A percentile compares a stretch with the other conserved stretches of the same genome.
Evolutionary conservation across 192 early-diverging fungal genomes (phyloP).

Genomic region (Funneliformis mosseae): DNA sequence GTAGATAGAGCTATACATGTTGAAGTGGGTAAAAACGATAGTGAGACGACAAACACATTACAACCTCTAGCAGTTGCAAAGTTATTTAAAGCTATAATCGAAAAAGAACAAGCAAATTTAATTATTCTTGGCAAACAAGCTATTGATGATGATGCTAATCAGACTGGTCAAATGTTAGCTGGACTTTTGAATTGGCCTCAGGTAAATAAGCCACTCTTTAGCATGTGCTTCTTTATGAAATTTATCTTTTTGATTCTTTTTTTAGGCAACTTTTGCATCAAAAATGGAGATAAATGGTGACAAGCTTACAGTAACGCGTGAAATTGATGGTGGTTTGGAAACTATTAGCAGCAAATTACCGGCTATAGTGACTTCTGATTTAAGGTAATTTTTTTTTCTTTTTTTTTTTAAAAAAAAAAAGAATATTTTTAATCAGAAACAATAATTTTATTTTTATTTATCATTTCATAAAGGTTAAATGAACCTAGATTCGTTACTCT

Average conservation of each 20-base stretch:
- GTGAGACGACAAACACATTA: conserved; percentile 44
- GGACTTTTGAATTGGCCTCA: conserved; percentile 93
- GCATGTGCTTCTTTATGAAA: not conserved
- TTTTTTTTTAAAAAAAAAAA: too few relatives aligned
- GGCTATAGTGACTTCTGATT: conserved; percentile 93
- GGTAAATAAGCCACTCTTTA: conserved; percentile 44
- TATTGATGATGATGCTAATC: conserved; percentile 97
- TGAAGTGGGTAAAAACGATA: conserved; percentile 70
- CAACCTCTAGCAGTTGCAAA: conserved; percentile 93
- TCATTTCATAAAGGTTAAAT: conserved; percentile 73
- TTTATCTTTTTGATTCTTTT: conserved; percentile 7
- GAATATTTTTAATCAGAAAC: not conserved
- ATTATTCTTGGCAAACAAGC: conserved; percentile 99
- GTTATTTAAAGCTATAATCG: conserved; percentile 83
- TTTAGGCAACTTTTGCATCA: conserved; percentile 92
- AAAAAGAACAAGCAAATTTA: conserved; percentile 89
- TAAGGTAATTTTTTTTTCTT: conserved; percentile 65
- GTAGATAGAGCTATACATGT: conserved; percentile 95
- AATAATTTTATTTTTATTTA: not conserved
- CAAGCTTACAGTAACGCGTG: conserved; percentile 83
- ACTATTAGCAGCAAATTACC: conserved; percentile 82
- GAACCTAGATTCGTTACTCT: conserved; percentile 95
- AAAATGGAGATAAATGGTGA: conserved; percentile 81
- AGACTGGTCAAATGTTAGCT: conserved; percentile 98
- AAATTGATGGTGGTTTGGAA: conserved; percentile 98